Conservation (phyloP, 2,329 filamentous ascomycete genomes). For the Madurella fahalii region DNA sequence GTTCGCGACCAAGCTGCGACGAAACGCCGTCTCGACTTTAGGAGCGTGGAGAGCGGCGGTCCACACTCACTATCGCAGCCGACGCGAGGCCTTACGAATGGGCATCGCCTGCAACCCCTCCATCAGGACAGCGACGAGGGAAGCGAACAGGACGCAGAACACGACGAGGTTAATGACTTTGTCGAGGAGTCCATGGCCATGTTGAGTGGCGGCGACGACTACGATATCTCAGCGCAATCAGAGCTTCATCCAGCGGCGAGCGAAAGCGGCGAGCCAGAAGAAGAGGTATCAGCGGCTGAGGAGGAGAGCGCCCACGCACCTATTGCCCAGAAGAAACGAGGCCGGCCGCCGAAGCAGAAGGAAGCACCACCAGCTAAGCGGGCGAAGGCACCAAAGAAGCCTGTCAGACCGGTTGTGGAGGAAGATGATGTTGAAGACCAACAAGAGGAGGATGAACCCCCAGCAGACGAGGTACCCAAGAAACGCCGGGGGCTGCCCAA, state of each 20-base stretch:
- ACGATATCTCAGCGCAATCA: slow-evolving; percentile 16
- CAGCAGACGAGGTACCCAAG: slow-evolving; percentile 16
- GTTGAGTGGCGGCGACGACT: slow-evolving; percentile 30
- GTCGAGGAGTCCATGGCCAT: slow-evolving; percentile 43
- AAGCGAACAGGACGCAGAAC: slow-evolving; percentile 29
- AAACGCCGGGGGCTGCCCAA: slow-evolving; percentile 26
- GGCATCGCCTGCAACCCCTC: slow-evolving; percentile 11
- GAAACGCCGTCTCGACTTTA: slow-evolving; percentile 54
- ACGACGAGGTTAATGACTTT: slow-evolving; percentile 28
- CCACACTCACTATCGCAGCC: slow-evolving; percentile 25
- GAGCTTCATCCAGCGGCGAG: slow-evolving; percentile 29
- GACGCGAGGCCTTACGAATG: slow-evolving; percentile 26
- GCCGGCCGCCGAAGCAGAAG: slow-evolving; percentile 14
- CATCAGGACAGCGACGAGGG: slow-evolving; percentile 15
- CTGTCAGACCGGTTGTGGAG: slow-evolving; percentile 22
- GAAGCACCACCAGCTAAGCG: slow-evolving; percentile 1
- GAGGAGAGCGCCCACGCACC: slow-evolving; percentile 22
- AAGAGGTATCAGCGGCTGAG: slow-evolving; percentile 14
- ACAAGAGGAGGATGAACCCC: slow-evolving; percentile 28
- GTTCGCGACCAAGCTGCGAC: slow-evolving; percentile 37
- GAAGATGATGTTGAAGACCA: slow-evolving; percentile 28
- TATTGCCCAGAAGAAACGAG: slow-evolving; percentile 11
- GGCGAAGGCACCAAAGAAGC: slow-evolving; percentile 8
- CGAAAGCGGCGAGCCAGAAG: slow-evolving; percentile 24
- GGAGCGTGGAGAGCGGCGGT: slow-evolving; percentile 25